Base-by-base conservation (phyloP, 805 yeast genomes). In the Yarrowia divulgata region DNA sequence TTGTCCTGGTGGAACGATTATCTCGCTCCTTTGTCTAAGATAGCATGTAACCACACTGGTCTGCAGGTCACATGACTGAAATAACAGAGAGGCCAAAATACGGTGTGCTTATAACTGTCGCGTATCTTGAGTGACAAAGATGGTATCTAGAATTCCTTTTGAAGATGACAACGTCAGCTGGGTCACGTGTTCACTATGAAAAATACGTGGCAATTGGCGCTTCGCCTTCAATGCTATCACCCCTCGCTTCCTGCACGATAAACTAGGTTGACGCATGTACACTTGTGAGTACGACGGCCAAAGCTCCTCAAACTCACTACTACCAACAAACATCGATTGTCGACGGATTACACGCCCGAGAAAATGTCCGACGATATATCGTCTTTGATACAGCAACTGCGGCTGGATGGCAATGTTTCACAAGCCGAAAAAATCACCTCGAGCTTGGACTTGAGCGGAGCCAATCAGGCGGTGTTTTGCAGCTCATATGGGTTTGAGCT, bases 241-340 rank as follows among this genome's bases (percentile, higher is more conserved):
- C 63, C 58, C 63, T 57, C 63, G 63, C 63, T 45, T 60, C 66
- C 66, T 60, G 66, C 66, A 60, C 52, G 66, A 60, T 60, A 60
- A 60, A 39, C 66, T 60, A 34, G 48, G 63, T 57, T 57, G 48
- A 42, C 63, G 63, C 63, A 57, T 54, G 18, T n/a, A 7, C 60
- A 40, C 23, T 37, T 19, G 19, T 9, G 35, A 52, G 60, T 54
- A 54, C 60, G 60, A 54, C 60, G 19, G 45, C 34, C 45, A 14
- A 39, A 52, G 42, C 60, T 54, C 39, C 45, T 37, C 60, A 13
- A 32, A 16, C 43, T 34, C 37, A 34, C 39, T 45, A 54, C 60
- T 54, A 54, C 60, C 45, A 2, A 8, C 14, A 12, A 39, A 35
- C 9, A 7, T 19, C 60, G 45, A 54, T 54, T 54, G 45, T 14